Evolutionary conservation across 164 flowering plant species (phyloP), one percentile per base, ranked within the genome.

Genomic region (Vitis rupestris): DNA sequence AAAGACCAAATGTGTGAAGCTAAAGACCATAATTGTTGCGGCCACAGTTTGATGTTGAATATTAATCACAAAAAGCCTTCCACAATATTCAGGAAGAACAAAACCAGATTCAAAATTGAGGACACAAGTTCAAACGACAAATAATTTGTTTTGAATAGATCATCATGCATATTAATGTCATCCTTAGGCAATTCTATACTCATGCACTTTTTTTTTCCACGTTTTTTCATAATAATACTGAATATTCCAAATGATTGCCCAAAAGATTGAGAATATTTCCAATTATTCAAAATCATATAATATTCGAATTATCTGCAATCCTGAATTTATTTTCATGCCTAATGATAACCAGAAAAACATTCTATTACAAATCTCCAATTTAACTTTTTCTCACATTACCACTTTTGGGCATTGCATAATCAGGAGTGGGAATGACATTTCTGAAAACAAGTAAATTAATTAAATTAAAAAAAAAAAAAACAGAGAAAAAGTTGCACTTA

Each of bases 401-500:
- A 37, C 44, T 23, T 23, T 23, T 23, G 27, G 27, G 1, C 27
- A 23, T 23, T 23, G 27, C 27, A 23, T 23, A 23, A 23, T 23
- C 27, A 37, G 44, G 44, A 0, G 44, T 37, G 44, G 44, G 44
- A 37, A 37, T 37, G 17, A 58, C 17, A 58, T 16, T 16, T 15
- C 61, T 16, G 23, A 10, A 48, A 64, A 57, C 23, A 51, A 27
- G 9, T 55, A 61, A 47, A 13, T 23, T 1, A 31, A 2, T 44
- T 48, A 14, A n/a, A n/a, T n/a, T n/a, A 17, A 49, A 48, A 8
- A 31, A 27, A 63, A 53, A 62, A 17, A 58, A 8, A 2, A 59
- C 54, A 59, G 9, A 23, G 9, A 12, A 51, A 53, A 19, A 52
- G 13, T 16, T 8, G 10, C 29, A 73, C 98, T 88, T 75, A 96